Evolutionary conservation across 23 red algal genomes (phyloP), one percentile per base, ranked within the genome.

Genomic region (Gracilariopsis chorda): DNA sequence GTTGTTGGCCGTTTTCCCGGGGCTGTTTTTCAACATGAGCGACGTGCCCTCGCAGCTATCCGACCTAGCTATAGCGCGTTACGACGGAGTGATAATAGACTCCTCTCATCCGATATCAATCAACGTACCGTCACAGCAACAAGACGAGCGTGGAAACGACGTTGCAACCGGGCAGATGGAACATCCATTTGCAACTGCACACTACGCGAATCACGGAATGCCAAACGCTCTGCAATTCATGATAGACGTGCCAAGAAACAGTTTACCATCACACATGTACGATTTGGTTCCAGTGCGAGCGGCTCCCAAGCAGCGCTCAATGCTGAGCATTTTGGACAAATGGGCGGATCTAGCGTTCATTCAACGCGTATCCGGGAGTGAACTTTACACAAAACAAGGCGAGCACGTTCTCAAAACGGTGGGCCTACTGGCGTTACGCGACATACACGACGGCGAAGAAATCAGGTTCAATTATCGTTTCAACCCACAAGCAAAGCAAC

Each of bases 111-210:
- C 62, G 4, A 37, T 84, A 10, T 47, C 27, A 20, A 59, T 89
- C 32, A 40, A 89, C 34, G 49, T 78, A 3, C 19, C 56, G 19
- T 14, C 46, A 0, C 0, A 12, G 13, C n/a, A 70, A 34, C 19
- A 55, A n/a, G 8, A 20, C 20, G 35, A 80, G 24, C 14, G n/a
- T 16, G n/a, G 14, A n/a, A 55, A 55, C 49, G n/a, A 55, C n/a
- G 16, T 55, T 37, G 36, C 62, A 19, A 67, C 72, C 33, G 74
- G 41, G 86, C 65, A 96, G 30, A 21, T 90, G 47, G 52, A 87
- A 61, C 88, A 96, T 82, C 94, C 94, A 17, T 78, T 96, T 43
- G 94, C 87, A 23, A 73, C 77, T 33, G 94, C 83, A 20, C 94
- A 96, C 33, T 62, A 87, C 74, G 65, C 85, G 32, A 96, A 96